Evolutionary conservation across 768 basidiomycete species (phyloP).

Genomic region (Lenzites betulinus): DNA sequence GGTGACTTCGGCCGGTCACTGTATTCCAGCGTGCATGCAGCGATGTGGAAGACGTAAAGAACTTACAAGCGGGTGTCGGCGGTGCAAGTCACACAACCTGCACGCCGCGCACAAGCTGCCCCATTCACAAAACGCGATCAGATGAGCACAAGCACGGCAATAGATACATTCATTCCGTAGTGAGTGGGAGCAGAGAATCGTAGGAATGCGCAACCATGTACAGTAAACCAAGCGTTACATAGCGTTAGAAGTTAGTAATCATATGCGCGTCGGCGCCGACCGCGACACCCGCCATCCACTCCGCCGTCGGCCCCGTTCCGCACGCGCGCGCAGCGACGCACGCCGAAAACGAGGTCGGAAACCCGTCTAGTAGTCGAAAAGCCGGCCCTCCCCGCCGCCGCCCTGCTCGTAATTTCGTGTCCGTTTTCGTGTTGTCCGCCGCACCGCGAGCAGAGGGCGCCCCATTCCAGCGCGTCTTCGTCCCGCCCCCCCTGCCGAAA

Average conservation of each 20-base stretch:
- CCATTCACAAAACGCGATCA: too few species aligned
- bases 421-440: not conserved
- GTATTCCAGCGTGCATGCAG: too few species aligned
- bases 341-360: not conserved
- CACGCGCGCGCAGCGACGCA: too few species aligned
- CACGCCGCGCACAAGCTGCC: too few species aligned
- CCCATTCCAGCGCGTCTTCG: not conserved
- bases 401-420: not conserved
- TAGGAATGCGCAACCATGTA: constrained; percentile 1
- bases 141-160: not conserved
- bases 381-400: not conserved
- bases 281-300: too few species aligned
- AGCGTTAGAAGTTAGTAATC: not conserved
- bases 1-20: too few species aligned
- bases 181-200: not conserved
- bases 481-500: not conserved
- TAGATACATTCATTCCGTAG: constrained; percentile 6
- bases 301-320: too few species aligned
- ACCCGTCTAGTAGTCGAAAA: not conserved
- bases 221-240: not conserved
- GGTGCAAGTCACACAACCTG: too few species aligned
- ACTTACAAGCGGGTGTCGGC: not conserved
- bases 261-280: not conserved
- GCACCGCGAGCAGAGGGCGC: not conserved
- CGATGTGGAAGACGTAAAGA: not conserved